A percentile compares a stretch with the other conserved stretches of the same genome.
These are phyloP conservation scores for Cryptococcus neoformans DNA, from an alignment of 1,284 basidiomycete genomes.

Conservation along the genomic window DNA sequence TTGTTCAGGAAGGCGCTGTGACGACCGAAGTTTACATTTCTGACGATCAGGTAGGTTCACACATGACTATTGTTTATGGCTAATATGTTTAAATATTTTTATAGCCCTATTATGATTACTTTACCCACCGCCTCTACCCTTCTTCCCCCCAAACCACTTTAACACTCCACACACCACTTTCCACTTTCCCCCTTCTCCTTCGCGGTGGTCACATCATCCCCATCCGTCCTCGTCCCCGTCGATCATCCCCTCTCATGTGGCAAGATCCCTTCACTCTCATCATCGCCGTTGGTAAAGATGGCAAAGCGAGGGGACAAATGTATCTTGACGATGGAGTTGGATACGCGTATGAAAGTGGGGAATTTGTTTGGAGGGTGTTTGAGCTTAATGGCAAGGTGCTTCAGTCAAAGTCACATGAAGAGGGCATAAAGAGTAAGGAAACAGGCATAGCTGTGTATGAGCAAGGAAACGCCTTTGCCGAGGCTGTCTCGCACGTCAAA, in stretches of 20 bases:
- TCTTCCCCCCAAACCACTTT: conserved; percentile 64
- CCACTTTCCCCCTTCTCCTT: conserved; percentile 78
- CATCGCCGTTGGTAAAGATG: conserved; percentile 68
- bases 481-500: conserved; percentile 62
- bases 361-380: conserved; percentile 79
- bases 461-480: conserved; percentile 56
- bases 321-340: conserved; percentile 95
- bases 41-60: conserved; percentile 68
- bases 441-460: conserved; percentile 49
- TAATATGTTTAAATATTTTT: not conserved
- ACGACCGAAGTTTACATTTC: conserved; percentile 78
- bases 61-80: not conserved
- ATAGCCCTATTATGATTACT: conserved; percentile 94
- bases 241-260: conserved; percentile 84
- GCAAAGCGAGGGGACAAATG: conserved; percentile 72
- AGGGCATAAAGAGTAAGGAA: conserved; percentile 22
- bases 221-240: conserved; percentile 79
- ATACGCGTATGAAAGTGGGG: conserved; percentile 71
- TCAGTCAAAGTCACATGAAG: conserved; percentile 5
- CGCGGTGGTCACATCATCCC: conserved; percentile 91
- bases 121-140: conserved; percentile 65
- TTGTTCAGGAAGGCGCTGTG: conserved; percentile 70
- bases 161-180: conserved; percentile 70
- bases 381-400: conserved; percentile 54
- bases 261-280: conserved; percentile 90